Evolutionary conservation across 495 filamentous ascomycete species (phyloP).

Genomic region (Penicillium parvum): DNA sequence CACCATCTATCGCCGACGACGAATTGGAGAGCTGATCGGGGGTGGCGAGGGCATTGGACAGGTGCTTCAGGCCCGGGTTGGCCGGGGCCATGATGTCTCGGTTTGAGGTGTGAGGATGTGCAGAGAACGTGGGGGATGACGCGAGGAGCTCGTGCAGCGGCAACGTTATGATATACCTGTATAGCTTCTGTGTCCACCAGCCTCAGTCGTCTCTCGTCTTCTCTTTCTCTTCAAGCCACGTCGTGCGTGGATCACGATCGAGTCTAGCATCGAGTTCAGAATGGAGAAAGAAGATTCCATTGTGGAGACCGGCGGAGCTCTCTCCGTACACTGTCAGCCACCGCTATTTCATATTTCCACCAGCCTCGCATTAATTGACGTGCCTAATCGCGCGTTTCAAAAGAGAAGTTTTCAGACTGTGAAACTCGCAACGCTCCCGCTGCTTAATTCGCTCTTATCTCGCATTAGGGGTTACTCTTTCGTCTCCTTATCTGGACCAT

Average conservation of each 20-base stretch:
- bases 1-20: conserved; percentile 60
- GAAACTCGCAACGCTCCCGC: conserved; percentile 3
- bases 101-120: conserved; percentile 2
- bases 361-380: conserved; percentile 25
- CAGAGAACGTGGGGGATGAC: conserved; percentile 12
- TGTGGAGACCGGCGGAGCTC: conserved; percentile 14
- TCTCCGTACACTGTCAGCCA: too few species aligned
- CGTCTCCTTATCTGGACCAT: not conserved
- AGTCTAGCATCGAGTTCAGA: not conserved
- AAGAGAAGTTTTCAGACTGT: not conserved
- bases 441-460: not conserved
- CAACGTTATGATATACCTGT: too few species aligned
- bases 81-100: conserved; percentile 22
- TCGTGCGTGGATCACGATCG: not conserved
- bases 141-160: conserved; percentile 9
- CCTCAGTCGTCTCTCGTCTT: too few species aligned
- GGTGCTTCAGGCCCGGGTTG: conserved; percentile 42
- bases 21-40: conserved; percentile 71
- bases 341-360: conserved; percentile 23
- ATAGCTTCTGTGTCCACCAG: too few species aligned
- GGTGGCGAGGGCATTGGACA: conserved; percentile 86
- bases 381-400: conserved; percentile 5
- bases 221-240: too few species aligned
- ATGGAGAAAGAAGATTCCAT: conserved; percentile 11
- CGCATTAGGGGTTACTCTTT: not conserved